Evolutionary conservation across 768 basidiomycete species (phyloP).

Genomic region (Gymnopilus junonius): DNA sequence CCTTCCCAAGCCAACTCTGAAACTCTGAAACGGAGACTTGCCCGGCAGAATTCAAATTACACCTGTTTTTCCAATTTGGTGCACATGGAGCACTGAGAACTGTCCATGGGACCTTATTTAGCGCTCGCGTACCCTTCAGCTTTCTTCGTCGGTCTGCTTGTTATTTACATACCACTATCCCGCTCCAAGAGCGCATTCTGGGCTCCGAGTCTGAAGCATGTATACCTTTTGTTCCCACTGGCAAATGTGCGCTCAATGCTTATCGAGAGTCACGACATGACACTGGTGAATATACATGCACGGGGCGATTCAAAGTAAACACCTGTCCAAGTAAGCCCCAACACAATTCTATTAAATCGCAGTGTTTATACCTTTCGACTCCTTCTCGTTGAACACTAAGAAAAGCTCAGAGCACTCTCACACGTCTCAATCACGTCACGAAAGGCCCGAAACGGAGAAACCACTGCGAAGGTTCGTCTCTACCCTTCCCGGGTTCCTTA

Average conservation of each 20-base stretch:
- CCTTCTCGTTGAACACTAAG: background rate
- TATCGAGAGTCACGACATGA: background rate
- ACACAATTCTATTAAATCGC: background rate
- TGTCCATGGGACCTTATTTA: constrained; percentile 8
- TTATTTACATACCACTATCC: background rate
- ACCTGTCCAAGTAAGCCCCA: background rate
- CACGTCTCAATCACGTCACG: constrained; percentile 10
- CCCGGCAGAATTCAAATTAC: constrained; percentile 2
- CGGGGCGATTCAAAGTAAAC: background rate
- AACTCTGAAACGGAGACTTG: constrained; percentile 7
- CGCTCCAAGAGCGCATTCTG: background rate
- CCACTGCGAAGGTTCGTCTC: background rate
- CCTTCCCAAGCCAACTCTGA: background rate
- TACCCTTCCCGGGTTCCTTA: constrained; percentile 5
- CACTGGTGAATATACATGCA: background rate
- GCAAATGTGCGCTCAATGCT: background rate
- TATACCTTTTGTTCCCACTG: background rate
- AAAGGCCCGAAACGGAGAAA: constrained; percentile 10
- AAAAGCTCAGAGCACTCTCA: constrained; percentile 2
- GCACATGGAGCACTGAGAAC: background rate
- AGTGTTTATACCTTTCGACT: background rate
- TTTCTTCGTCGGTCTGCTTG: background rate
- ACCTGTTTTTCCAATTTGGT: background rate
- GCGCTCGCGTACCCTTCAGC: constrained; percentile 7
- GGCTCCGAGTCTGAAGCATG: background rate